phyloP scores from a whole-genome alignment of 2,329 filamentous ascomycete genomes.

The Dothistroma septosporum region DNA sequence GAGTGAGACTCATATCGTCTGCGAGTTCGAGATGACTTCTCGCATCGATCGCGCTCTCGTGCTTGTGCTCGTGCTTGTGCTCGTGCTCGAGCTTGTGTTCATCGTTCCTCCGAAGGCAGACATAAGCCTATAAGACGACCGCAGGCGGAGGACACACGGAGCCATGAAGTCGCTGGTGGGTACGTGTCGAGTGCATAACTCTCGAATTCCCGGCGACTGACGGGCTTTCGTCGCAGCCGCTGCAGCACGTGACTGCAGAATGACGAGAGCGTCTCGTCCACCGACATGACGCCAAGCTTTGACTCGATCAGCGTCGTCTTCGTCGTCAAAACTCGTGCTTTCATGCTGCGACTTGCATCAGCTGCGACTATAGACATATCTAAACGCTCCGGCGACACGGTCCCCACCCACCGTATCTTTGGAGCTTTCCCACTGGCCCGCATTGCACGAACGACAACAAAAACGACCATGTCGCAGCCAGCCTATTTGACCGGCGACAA shows the following conservation, averaged over 20 bases:
- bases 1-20: constrained; percentile 21
- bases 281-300: no score
- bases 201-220: not conserved
- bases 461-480: constrained; percentile 5
- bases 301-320: no score
- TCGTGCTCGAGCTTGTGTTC: no score
- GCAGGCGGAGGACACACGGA: no score
- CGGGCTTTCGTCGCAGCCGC: not conserved
- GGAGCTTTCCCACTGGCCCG: not conserved
- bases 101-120: not conserved
- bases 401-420: not conserved
- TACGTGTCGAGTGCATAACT: not conserved
- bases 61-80: no score
- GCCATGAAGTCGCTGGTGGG: not conserved
- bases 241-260: not conserved
- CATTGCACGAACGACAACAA: not conserved
- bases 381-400: not conserved
- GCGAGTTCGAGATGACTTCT: not conserved
- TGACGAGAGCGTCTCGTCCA: no score
- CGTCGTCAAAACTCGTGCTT: not conserved
- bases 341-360: not conserved
- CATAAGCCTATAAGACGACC: not conserved
- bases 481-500: constrained; percentile 73
- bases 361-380: no score
- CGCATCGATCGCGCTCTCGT: not conserved